Base-by-base conservation (phyloP, 2,329 filamentous ascomycete species). In the Xylaria sp. region DNA sequence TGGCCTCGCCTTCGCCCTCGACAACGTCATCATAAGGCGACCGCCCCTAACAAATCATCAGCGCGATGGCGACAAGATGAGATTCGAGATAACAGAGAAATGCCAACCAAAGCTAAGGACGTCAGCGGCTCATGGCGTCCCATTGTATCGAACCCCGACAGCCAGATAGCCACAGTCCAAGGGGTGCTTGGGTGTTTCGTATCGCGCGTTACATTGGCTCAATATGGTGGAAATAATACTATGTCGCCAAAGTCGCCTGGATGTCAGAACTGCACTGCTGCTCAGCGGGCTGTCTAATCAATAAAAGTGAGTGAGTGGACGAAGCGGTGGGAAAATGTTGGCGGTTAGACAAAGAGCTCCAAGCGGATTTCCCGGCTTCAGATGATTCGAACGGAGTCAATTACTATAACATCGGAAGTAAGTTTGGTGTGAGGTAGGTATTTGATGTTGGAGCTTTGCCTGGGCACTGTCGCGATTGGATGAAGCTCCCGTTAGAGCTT, bases 11-110 rank as follows among this genome's bases (percentile, higher is more conserved):
- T 46, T 85, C 81, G 25, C 86, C 86, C 32, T 81, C 79, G 5
- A 88, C 83, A 13, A 87, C 84, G 72, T 88, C 86, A 74, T 89
- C 87, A 71, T 88, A 89, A 12, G 88, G 88, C 23, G 87, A 89
- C 28, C 88, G 84, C 69, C 88, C 88, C 87, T 89, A 46, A 58
- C 8, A 32, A 51, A 56, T 56, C 32, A 46, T 63, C 34, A 66
- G 62, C 50, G 23, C 51, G 46, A 28, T 50, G 39, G n/a, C 9
- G 15, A 6, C 32, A 25, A 20, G 10, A 61, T 5, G 18, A 55
- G 15, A 39, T 20, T 50, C 18, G n/a, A 32, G 48, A 50, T 23
- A 20, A 56, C 9, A 63, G 48, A 51, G 41, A 25, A 55, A 39
- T 64, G 61, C 84, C 75, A 79, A 89, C 87, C 77, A 89, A 76